phyloP scores from a whole-genome alignment of 208 protist genomes.

The Crithidia brevicula region DNA sequence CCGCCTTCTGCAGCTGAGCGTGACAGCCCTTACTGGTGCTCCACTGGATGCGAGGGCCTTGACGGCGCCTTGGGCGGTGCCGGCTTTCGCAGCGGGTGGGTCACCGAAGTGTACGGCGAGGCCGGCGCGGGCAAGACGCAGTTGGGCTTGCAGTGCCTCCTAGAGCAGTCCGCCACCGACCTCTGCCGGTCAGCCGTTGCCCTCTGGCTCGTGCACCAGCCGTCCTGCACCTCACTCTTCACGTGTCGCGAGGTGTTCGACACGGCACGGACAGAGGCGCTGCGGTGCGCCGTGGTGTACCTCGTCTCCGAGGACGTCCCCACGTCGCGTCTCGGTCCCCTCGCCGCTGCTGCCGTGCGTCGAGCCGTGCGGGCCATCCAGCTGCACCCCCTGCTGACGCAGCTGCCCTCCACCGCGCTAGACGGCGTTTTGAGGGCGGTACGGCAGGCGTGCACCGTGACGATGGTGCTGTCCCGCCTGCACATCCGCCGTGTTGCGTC shows the following conservation, averaged over 20 bases:
- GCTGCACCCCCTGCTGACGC: slow-evolving; percentile 29
- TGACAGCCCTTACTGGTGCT: slow-evolving; percentile 26
- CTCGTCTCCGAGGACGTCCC: slow-evolving; percentile 71
- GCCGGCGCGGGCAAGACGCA: slow-evolving; percentile 86
- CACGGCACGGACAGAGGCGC: not conserved
- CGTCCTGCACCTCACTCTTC: not conserved
- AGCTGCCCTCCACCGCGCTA: slow-evolving; percentile 24
- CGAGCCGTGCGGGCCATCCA: slow-evolving; percentile 16
- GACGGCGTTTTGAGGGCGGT: slow-evolving; percentile 19
- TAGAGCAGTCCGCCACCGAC: slow-evolving; percentile 50
- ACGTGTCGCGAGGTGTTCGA: slow-evolving; percentile 7
- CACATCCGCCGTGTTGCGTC: slow-evolving; percentile 47
- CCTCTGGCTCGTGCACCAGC: slow-evolving; percentile 6
- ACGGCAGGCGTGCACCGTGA: slow-evolving; percentile 28
- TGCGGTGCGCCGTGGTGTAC: slow-evolving; percentile 45
- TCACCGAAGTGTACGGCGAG: slow-evolving; percentile 76
- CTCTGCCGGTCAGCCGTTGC: slow-evolving; percentile 22
- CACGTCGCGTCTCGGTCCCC: slow-evolving; percentile 29
- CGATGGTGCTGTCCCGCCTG: slow-evolving; percentile 47
- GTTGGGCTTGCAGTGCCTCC: slow-evolving; percentile 60
- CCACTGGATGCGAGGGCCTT: slow-evolving; percentile 40
- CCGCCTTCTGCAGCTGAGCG: too few relatives aligned
- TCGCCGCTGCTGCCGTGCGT: slow-evolving; percentile 30
- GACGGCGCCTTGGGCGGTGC: slow-evolving; percentile 43
- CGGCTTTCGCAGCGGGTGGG: slow-evolving; percentile 56